A percentile compares a stretch with the other conserved stretches of the same genome.
Conservation (phyloP, 2,329 filamentous ascomycete species). For the Gremmenia infestans region DNA sequence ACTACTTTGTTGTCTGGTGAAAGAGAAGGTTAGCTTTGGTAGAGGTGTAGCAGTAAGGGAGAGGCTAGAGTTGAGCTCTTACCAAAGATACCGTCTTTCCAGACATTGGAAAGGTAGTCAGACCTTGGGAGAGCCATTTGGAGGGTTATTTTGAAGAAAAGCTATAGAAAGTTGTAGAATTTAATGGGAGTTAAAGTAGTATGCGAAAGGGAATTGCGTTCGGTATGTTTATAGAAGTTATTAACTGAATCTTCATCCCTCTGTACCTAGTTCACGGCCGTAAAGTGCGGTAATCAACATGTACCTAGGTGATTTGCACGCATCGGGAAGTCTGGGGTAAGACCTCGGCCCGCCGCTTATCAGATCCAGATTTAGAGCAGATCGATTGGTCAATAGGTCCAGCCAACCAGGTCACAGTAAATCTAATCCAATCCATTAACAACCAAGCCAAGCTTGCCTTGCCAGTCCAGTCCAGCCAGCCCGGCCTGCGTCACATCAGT, state of each 20-base stretch:
- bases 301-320: background rate
- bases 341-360: background rate
- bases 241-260: background rate
- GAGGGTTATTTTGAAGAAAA: background rate
- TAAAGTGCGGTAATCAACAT: background rate
- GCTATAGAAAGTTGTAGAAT: background rate
- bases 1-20: conserved; percentile 73
- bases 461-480: too few species aligned
- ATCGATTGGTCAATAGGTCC: background rate
- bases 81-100: conserved; percentile 87
- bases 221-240: background rate
- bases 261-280: background rate
- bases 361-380: background rate
- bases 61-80: conserved; percentile 23
- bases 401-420: background rate
- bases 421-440: background rate
- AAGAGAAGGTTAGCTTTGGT: background rate
- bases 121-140: conserved; percentile 52
- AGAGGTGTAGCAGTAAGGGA: background rate
- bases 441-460: background rate
- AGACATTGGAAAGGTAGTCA: conserved; percentile 75
- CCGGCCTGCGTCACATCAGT: background rate
- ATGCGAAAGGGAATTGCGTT: background rate
- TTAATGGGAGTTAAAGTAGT: background rate
- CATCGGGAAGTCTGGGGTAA: too few species aligned